Conservation (phyloP, 768 basidiomycete species). For the Termitomyces bulborhizus region DNA sequence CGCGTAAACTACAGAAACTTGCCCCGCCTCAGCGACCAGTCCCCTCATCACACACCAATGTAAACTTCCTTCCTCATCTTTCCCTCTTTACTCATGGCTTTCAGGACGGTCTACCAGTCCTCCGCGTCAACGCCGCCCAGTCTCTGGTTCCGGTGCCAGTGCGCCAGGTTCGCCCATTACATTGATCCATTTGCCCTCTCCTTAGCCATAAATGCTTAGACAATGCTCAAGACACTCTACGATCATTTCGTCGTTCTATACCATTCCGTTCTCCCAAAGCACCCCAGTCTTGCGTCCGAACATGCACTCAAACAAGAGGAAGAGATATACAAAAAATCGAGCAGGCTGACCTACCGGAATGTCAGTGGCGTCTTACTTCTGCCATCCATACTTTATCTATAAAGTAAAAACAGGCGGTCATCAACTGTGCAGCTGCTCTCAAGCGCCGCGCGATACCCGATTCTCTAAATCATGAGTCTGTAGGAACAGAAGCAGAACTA, state of each 20-base stretch:
- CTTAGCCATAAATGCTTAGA: slow-evolving; percentile 28
- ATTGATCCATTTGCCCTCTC: not conserved
- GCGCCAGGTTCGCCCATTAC: slow-evolving; percentile 48
- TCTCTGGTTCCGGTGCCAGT: slow-evolving; percentile 71
- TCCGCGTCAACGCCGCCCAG: slow-evolving; percentile 58
- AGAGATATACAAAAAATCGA: slow-evolving; percentile 69
- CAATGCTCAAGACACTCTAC: slow-evolving; percentile 70
- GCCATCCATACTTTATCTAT: slow-evolving; percentile 8
- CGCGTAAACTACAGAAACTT: slow-evolving; percentile 58
- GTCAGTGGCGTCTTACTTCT: slow-evolving; percentile 30
- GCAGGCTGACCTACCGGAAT: slow-evolving; percentile 79
- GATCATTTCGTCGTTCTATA: slow-evolving; percentile 72
- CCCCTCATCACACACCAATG: slow-evolving; percentile 32
- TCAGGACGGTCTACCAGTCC: slow-evolving; percentile 57
- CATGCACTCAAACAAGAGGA: slow-evolving; percentile 81
- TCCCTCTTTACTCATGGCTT: not conserved
- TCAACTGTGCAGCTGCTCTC: slow-evolving; percentile 42
- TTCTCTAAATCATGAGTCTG: slow-evolving; percentile 56
- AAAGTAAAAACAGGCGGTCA: slow-evolving; percentile 33
- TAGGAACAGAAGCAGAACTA: slow-evolving; percentile 71
- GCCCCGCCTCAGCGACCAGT: slow-evolving; percentile 34
- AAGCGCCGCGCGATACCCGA: slow-evolving; percentile 51
- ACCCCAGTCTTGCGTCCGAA: slow-evolving; percentile 63
- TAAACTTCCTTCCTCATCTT: slow-evolving; percentile 7
- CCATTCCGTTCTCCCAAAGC: slow-evolving; percentile 39